phyloP scores from a whole-genome alignment of 257 asterid genomes.

The Rubia yunnanensis region DNA sequence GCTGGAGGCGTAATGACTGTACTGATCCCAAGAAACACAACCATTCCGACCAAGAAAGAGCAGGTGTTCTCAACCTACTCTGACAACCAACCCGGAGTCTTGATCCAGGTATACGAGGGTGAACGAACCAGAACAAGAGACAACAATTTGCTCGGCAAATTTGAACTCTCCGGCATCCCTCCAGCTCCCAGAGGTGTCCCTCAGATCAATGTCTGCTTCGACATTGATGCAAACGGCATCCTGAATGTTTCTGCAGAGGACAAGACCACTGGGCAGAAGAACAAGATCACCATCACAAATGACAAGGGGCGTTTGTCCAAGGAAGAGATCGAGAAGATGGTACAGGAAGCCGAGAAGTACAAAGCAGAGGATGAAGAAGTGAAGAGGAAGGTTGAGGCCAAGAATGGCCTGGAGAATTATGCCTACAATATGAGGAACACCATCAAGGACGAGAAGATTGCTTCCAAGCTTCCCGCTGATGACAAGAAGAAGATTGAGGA shows the following conservation, averaged over 20 bases:
- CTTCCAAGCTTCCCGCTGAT: slow-evolving; percentile 19
- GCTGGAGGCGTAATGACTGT: slow-evolving; percentile 32
- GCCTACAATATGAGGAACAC: slow-evolving; percentile 38
- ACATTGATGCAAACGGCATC: slow-evolving; percentile 31
- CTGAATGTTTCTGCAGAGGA: slow-evolving; percentile 33
- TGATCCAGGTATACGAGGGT: slow-evolving; percentile 33
- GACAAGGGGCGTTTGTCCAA: slow-evolving; percentile 30
- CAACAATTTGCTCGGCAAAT: slow-evolving; percentile 27
- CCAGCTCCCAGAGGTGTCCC: slow-evolving; percentile 33
- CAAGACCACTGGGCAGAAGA: slow-evolving; percentile 32
- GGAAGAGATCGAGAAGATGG: slow-evolving; percentile 33
- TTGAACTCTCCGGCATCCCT: slow-evolving; percentile 26
- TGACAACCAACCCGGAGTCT: slow-evolving; percentile 29
- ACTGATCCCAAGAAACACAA: slow-evolving; percentile 28
- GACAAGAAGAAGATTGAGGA: slow-evolving; percentile 31
- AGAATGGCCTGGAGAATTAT: slow-evolving; percentile 24
- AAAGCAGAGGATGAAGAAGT: slow-evolving; percentile 30
- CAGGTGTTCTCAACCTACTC: slow-evolving; percentile 29
- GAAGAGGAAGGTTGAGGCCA: slow-evolving; percentile 29
- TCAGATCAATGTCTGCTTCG: slow-evolving; percentile 26
- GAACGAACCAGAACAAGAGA: slow-evolving; percentile 28
- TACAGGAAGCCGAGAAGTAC: slow-evolving; percentile 29
- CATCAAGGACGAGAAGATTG: slow-evolving; percentile 31
- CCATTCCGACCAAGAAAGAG: slow-evolving; percentile 31
- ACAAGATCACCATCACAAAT: slow-evolving; percentile 29